These are phyloP conservation scores for Xylariaceae sp. DNA, from an alignment of 2,329 filamentous ascomycete species.

Conservation along the genomic window DNA sequence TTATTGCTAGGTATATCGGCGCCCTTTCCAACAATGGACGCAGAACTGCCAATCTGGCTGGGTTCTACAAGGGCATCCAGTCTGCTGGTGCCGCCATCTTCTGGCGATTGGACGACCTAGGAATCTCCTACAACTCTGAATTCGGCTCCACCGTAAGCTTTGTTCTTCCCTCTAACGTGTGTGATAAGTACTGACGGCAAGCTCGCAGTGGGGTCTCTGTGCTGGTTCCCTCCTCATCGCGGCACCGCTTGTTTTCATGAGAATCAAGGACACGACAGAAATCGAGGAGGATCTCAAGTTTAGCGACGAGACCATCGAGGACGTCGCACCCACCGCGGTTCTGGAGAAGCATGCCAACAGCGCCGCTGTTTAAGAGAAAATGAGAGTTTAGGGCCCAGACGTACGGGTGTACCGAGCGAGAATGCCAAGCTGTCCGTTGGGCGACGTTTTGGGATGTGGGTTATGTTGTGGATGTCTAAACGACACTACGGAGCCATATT, in stretches of 20 bases:
- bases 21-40: slow-evolving; percentile 86
- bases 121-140: slow-evolving; percentile 60
- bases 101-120: slow-evolving; percentile 59
- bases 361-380: background rate
- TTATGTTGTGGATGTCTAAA: no score
- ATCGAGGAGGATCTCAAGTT: slow-evolving; percentile 78
- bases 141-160: slow-evolving; percentile 53
- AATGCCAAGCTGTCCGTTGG: no score
- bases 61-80: slow-evolving; percentile 81
- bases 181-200: slow-evolving; percentile 1
- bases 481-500: no score
- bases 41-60: slow-evolving; percentile 85
- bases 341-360: slow-evolving; percentile 12
- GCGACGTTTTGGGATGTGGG: no score
- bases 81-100: slow-evolving; percentile 76
- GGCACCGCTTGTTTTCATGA: slow-evolving; percentile 68
- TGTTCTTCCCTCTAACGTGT: background rate
- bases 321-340: slow-evolving; percentile 43
- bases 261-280: slow-evolving; percentile 73
- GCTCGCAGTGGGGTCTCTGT: slow-evolving; percentile 62
- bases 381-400: no score
- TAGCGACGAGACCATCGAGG: slow-evolving; percentile 72
- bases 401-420: no score
- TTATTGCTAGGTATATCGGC: slow-evolving; percentile 68
- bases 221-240: slow-evolving; percentile 68